Conservation (phyloP, 306 rosid species). For the Quercus berberidifolia region DNA sequence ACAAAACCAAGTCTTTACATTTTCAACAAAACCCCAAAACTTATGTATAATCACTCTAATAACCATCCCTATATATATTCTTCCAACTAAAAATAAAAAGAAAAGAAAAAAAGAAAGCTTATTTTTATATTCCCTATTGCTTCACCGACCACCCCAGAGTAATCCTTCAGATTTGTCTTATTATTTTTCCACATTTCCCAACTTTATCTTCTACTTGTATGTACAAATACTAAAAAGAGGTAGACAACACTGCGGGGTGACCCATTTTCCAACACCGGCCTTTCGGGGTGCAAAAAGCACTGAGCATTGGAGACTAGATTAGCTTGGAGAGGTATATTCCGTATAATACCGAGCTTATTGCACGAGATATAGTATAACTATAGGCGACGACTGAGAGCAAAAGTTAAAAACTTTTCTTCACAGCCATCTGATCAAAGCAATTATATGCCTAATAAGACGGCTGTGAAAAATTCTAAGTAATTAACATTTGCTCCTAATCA, state of each 20-base stretch:
- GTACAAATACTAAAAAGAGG: conserved; percentile 44
- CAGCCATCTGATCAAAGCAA: no score
- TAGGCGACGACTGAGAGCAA: no score
- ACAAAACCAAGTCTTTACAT: conserved; percentile 48
- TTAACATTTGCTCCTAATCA: no score
- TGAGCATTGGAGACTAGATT: conserved; percentile 24
- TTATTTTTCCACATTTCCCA: conserved; percentile 34
- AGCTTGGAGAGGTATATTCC: background rate
- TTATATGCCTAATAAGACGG: no score
- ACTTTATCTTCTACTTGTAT: conserved; percentile 44
- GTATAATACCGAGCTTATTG: no score
- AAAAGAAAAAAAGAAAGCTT: no score
- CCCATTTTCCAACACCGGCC: conserved; percentile 42
- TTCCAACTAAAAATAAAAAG: background rate
- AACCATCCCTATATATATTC: conserved; percentile 27
- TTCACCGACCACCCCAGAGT: conserved; percentile 29
- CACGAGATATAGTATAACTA: no score
- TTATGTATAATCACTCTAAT: conserved; percentile 54
- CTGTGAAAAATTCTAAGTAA: no score
- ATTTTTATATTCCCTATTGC: background rate
- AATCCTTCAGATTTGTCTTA: conserved; percentile 33
- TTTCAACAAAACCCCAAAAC: conserved; percentile 47
- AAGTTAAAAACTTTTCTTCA: no score
- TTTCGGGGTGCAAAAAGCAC: conserved; percentile 43
- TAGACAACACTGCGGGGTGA: conserved; percentile 1